Base-by-base conservation (phyloP, 257 asterid genomes). In the Scutellaria galericulata region DNA sequence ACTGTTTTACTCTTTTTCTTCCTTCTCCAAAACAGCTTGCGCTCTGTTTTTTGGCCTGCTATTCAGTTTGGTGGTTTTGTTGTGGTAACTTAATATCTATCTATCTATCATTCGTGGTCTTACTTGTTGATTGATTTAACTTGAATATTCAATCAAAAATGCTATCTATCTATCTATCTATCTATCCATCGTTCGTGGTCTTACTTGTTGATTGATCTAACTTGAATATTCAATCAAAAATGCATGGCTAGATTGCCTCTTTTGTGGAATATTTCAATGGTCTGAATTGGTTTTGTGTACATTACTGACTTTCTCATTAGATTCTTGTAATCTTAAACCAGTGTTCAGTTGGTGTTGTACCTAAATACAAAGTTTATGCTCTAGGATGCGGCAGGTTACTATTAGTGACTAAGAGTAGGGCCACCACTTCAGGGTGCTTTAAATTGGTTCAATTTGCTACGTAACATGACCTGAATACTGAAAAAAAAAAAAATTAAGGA, bases 11-110 rank as follows among this genome's bases (percentile, higher is more conserved):
- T 24, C 2, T 24, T 2, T 24, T 24, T 15, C 9, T 53, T 53
- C 35, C 18, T 53, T 53, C 7, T 53, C 35, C 59, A 53, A 15
- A 7, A 53, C 27, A 24, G 27, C 27, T 24, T 1, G 0, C 27
- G 27, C 27, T 24, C 27, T 24, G 2, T 24, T 53, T 45, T 72
- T 20, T 50, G 41, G 58, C 64, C 50, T 47, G 14, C 40, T 45
- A 13, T 13, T 48, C 57, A 57, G 66, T 56, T 12, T 8, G 58
- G 15, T 66, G 24, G 63, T 66, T 66, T 48, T 58, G 11, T 37
- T 12, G 46, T 39, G 41, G 45, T 11, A 9, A 13, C 10, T 58
- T 35, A 27, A 45, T 31, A 18, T n/a, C n/a, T n/a, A n/a, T n/a
- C n/a, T n/a, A n/a, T n/a, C n/a, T n/a, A n/a, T n/a, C n/a, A n/a